Evolutionary conservation across 805 yeast species (phyloP), one percentile per base, ranked within the genome.

Genomic region (Pachysolen tannophilus): DNA sequence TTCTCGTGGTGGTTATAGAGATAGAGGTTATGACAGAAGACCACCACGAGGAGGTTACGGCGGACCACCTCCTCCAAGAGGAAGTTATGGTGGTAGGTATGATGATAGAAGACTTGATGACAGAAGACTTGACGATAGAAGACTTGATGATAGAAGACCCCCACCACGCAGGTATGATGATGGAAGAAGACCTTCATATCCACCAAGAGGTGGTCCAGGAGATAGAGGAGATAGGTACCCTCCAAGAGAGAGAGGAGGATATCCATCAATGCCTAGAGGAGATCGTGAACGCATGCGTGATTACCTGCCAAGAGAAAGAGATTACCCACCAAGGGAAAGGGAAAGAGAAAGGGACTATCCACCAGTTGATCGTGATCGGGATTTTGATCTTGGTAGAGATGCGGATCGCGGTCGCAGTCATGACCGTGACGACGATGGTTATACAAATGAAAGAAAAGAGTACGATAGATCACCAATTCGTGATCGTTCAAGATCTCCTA

Each of bases 251-350:
- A 28, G 37, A 28, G 33, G 24, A 18, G 20, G 33, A 15, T 30
- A 28, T 17, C 29, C 27, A 8, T 26, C n/a, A n/a, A n/a, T n/a
- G n/a, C n/a, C n/a, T n/a, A n/a, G n/a, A n/a, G n/a, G n/a, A n/a
- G n/a, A n/a, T n/a, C 49, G 24, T 72, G 56, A 52, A 43, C 8
- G 48, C 47, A 1, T 63, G 62, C 26, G 54, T 58, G 6, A n/a
- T n/a, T n/a, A n/a, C n/a, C n/a, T n/a, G n/a, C n/a, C n/a, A n/a
- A n/a, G n/a, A n/a, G n/a, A n/a, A 54, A 50, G 28, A 63, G 60
- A 46, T 73, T 73, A 27, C 65, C 66, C 14, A 59, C 54, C 29
- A 13, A 13, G 21, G 13, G 8, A 24, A 15, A 13, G 16, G 14
- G 6, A 25, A 30, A 23, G 30, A 30, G 39, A 8, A 5, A n/a